A percentile compares a stretch with the other conserved stretches of the same genome.
phyloP scores from a whole-genome alignment of 2,329 filamentous ascomycete genomes.

The Penicillium brevicompactum region DNA sequence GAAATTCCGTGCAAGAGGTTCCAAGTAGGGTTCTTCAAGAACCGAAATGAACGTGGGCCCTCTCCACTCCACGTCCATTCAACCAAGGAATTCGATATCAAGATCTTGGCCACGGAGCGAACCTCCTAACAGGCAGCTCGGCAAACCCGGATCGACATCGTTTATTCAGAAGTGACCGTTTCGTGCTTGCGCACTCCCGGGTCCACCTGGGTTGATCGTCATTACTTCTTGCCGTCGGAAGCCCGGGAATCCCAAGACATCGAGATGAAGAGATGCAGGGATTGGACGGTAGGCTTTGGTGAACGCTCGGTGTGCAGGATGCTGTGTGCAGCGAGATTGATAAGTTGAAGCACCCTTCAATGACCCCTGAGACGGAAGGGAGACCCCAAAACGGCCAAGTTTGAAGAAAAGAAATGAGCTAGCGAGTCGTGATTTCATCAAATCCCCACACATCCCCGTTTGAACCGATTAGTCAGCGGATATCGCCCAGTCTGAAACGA shows the following conservation, averaged over 20 bases:
- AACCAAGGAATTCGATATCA: neutral
- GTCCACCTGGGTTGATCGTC: constrained; percentile 4
- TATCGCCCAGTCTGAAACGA: too few species aligned
- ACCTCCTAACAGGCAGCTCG: neutral
- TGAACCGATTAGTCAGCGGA: too few species aligned
- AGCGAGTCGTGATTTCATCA: too few species aligned
- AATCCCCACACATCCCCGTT: too few species aligned
- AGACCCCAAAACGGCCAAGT: too few species aligned
- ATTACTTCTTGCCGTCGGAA: constrained; percentile 1
- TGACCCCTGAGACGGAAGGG: too few species aligned
- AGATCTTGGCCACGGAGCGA: neutral
- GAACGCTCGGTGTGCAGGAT: too few species aligned
- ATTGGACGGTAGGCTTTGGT: too few species aligned
- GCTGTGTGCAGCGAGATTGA: too few species aligned
- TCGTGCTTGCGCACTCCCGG: neutral
- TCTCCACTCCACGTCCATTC: neutral
- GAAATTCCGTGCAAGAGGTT: neutral
- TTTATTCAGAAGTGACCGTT: neutral
- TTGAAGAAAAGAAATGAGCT: too few species aligned
- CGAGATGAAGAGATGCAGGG: neutral
- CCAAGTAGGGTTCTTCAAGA: neutral
- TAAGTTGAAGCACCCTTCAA: too few species aligned
- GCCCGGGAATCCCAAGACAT: neutral
- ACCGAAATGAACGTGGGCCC: neutral
- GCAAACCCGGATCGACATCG: constrained; percentile 13